These are phyloP conservation scores for Sphenostylis stenocarpa DNA, from an alignment of 306 rosid genomes.

Conservation along the genomic window DNA sequence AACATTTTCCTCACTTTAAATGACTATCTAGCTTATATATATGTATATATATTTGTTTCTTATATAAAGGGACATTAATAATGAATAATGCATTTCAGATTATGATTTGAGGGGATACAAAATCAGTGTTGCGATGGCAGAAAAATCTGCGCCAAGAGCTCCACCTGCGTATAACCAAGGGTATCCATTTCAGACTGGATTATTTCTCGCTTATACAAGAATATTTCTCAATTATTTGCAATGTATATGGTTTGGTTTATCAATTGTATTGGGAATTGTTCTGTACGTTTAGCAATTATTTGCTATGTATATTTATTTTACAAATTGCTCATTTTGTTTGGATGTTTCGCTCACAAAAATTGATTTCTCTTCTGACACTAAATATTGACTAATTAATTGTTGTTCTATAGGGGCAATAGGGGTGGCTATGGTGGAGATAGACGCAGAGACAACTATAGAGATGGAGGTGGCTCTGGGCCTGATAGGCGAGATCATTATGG, in stretches of 20 bases:
- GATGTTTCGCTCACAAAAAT: neutral
- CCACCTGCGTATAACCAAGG: conserved; percentile 68
- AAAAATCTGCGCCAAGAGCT: conserved; percentile 90
- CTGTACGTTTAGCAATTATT: neutral
- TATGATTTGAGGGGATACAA: conserved; percentile 83
- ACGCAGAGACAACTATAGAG: conserved; percentile 85
- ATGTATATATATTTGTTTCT: neutral
- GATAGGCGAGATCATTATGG: conserved; percentile 89
- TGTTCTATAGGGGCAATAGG: conserved; percentile 65
- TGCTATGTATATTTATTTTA: neutral
- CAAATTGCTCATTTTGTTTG: neutral
- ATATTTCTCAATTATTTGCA: too few species aligned
- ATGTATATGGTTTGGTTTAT: neutral
- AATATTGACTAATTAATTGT: neutral
- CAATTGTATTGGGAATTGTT: neutral
- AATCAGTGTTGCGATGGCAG: conserved; percentile 93
- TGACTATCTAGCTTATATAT: neutral
- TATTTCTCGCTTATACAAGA: neutral
- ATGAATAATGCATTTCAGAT: conserved; percentile 49
- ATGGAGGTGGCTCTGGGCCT: conserved; percentile 81
- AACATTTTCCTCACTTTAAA: neutral
- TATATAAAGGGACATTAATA: neutral
- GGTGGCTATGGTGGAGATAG: conserved; percentile 98
- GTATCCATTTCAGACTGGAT: conserved; percentile 40
- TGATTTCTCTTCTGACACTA: neutral